Conservation (phyloP, 805 yeast species). For the Starmerella stellata region DNA sequence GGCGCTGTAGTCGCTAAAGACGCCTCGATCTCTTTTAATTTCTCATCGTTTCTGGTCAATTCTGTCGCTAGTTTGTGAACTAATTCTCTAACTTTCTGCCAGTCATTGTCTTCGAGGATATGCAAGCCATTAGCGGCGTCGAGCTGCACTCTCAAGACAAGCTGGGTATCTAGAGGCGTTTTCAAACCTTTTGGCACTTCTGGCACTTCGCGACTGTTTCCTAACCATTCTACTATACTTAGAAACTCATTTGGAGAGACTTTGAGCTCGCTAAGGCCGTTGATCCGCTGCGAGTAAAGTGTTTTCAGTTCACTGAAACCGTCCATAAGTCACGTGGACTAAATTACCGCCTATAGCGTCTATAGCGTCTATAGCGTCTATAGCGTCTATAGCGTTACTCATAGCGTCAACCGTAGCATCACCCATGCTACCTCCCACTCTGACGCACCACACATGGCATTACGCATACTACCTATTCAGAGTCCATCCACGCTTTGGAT, state of each 20-base stretch:
- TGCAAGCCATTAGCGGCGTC: neutral
- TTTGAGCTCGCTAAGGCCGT: neutral
- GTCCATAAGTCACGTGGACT: no score
- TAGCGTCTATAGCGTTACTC: neutral
- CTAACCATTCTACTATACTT: neutral
- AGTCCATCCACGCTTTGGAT: no score
- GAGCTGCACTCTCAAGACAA: neutral
- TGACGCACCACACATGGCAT: no score
- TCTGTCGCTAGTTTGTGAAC: neutral
- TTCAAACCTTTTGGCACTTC: neutral
- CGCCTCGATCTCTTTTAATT: neutral
- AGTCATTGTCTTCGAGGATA: neutral
- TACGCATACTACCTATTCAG: no score
- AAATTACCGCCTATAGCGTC: neutral
- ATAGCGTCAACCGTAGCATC: neutral
- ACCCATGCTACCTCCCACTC: neutral
- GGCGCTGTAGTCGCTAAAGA: constrained; percentile 39
- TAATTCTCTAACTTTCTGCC: neutral
- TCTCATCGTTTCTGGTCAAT: neutral
- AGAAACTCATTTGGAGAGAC: neutral
- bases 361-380: neutral
- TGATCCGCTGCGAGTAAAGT: neutral
- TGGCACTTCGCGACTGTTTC: neutral
- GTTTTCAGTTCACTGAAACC: no score
- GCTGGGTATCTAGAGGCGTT: neutral